These are phyloP conservation scores for Schizosaccharomyces osmophilus DNA, from an alignment of 805 yeast genomes.

Conservation along the genomic window DNA sequence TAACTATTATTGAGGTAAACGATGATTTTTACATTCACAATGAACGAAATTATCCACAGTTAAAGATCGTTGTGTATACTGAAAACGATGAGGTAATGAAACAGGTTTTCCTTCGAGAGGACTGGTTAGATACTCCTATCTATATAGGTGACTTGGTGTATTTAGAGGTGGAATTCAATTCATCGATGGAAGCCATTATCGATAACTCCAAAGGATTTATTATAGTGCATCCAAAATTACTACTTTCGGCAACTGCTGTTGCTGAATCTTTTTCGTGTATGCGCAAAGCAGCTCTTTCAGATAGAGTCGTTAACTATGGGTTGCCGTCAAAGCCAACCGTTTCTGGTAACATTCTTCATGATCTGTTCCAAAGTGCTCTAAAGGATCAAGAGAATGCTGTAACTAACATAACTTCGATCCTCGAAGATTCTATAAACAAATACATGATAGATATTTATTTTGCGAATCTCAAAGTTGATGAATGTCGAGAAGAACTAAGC, in stretches of 20 bases:
- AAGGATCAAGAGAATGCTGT: constrained; percentile 16
- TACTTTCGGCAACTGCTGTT: constrained; percentile 59
- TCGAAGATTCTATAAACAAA: constrained; percentile 10
- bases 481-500: not conserved
- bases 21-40: not conserved
- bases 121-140: not conserved
- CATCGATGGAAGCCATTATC: constrained; percentile 14
- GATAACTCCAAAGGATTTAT: constrained; percentile 33
- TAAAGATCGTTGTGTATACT: too few species aligned
- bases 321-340: constrained; percentile 39
- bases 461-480: constrained; percentile 2
- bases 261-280: constrained; percentile 55
- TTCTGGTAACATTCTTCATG: constrained; percentile 67
- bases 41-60: too few species aligned
- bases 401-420: constrained; percentile 16
- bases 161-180: not conserved
- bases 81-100: not conserved
- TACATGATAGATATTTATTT: constrained; percentile 10
- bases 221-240: constrained; percentile 60
- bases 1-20: not conserved
- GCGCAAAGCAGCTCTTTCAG: constrained; percentile 39
- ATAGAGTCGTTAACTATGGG: constrained; percentile 35
- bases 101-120: not conserved
- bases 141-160: not conserved
- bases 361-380: constrained; percentile 40